Evolutionary conservation across 2,329 filamentous ascomycete genomes (phyloP), one percentile per base, ranked within the genome.

Genomic region (Cephalotrichum gorgonifer): DNA sequence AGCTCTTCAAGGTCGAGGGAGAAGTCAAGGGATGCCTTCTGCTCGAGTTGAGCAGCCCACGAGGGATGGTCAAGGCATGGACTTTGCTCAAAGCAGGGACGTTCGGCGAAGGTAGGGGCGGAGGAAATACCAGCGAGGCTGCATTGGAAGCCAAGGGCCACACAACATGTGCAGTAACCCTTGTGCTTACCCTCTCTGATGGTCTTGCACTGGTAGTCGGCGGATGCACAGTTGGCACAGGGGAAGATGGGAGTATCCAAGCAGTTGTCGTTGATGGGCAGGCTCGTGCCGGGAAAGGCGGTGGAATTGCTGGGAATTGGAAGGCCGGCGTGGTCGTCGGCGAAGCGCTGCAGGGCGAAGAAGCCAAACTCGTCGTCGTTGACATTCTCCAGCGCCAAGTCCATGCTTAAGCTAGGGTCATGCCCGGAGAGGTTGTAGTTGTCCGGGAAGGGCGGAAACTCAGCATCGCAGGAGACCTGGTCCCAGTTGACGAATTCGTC

Each of bases 401-500:
- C 74, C 55, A 80, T 69, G 59, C 74, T 59, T n/a, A 60, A 55
- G 6, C 57, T 52, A 15, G 59, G 53, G 49, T 66, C 61, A 43
- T 60, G 51, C 44, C 57, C 38, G 9, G 17, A 3, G n/a, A 39
- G 35, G 4, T 39, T 20, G 22, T 39, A 9, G 12, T 11, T 11
- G 17, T 39, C 35, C 5, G 35, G 35, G n/a, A 39, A 39, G 35
- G 22, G 35, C 17, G 35, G 17, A 7, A 4, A 39, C 9, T 22
- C 35, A 9, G 64, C 57, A 38, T 62, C 60, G 39, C 68, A 64
- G 43, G 65, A 72, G 45, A 71, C 68, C 51, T 72, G 64, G 56
- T 80, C 76, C 76, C 79, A 83, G 59, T 81, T 70, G 61, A 86
- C 75, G 59, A 84, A 80, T 53, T 82, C 75, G 49, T 83, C 79